Evolutionary conservation across 2,329 filamentous ascomycete genomes (phyloP).

Genomic region (Fusarium acutatum): DNA sequence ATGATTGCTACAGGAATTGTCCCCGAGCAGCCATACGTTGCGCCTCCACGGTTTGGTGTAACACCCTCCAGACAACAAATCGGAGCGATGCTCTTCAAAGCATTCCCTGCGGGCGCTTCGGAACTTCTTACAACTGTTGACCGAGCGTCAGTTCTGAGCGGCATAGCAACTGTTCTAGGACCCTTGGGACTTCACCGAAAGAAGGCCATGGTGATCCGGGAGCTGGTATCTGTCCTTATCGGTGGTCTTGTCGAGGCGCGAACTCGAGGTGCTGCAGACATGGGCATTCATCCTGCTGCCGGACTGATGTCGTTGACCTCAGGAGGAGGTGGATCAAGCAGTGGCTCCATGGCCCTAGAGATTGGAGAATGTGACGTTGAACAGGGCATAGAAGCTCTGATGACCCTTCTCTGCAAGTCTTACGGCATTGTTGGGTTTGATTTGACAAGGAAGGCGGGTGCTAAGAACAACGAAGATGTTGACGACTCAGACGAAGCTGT

Average conservation of each 20-base stretch:
- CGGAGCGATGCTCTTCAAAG: slow-evolving; percentile 70
- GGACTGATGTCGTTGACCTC: slow-evolving; percentile 78
- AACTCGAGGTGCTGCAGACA: slow-evolving; percentile 93
- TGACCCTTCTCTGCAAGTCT: slow-evolving; percentile 67
- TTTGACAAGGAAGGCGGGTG: slow-evolving; percentile 40
- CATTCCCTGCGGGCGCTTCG: slow-evolving; percentile 72
- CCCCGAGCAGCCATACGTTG: slow-evolving; percentile 58
- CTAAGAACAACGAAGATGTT: slow-evolving; percentile 33
- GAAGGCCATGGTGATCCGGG: slow-evolving; percentile 88
- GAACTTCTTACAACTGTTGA: slow-evolving; percentile 78
- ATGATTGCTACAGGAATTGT: slow-evolving; percentile 71
- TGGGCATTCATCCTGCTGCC: slow-evolving; percentile 92
- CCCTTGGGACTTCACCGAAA: slow-evolving; percentile 84
- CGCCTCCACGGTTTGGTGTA: slow-evolving; percentile 65
- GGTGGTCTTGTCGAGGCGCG: slow-evolving; percentile 88
- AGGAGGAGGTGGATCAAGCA: slow-evolving; percentile 56
- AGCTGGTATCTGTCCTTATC: slow-evolving; percentile 84
- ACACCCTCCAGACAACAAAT: slow-evolving; percentile 70
- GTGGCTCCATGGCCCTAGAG: slow-evolving; percentile 65
- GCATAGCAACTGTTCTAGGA: slow-evolving; percentile 86
- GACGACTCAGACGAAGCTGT: slow-evolving; percentile 62
- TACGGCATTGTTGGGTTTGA: slow-evolving; percentile 70
- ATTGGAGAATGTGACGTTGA: slow-evolving; percentile 72
- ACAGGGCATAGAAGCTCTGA: slow-evolving; percentile 69
- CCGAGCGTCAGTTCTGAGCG: slow-evolving; percentile 80